Evolutionary conservation across 768 basidiomycete species (phyloP).

Genomic region (Tephrocybe sp.): DNA sequence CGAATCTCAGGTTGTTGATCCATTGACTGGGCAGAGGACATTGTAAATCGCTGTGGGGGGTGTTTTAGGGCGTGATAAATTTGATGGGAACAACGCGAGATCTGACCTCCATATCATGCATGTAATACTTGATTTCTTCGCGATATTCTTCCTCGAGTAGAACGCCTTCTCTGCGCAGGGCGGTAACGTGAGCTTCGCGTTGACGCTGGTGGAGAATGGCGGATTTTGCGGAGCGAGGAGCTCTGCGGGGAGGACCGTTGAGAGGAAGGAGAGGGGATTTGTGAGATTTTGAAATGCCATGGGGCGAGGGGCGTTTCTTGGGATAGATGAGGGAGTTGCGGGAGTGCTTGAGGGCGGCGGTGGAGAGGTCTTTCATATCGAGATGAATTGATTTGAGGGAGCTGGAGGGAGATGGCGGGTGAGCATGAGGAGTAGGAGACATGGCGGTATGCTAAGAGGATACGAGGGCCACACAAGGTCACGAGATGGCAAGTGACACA

Average conservation of each 20-base stretch:
- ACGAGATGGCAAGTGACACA: slow-evolving; percentile 19
- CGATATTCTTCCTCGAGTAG: slow-evolving; percentile 94
- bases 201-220: slow-evolving; percentile 62
- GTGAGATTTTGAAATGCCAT: slow-evolving; percentile 70
- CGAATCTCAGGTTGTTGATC: slow-evolving; percentile 98
- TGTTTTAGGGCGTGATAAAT: slow-evolving; percentile 17
- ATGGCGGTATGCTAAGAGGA: neutral
- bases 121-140: slow-evolving; percentile 89
- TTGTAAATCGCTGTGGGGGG: slow-evolving; percentile 57
- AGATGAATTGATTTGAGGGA: slow-evolving; percentile 39
- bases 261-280: slow-evolving; percentile 54
- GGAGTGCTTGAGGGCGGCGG: slow-evolving; percentile 54
- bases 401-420: slow-evolving; percentile 28
- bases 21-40: slow-evolving; percentile 94
- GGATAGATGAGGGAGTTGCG: slow-evolving; percentile 69
- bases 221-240: slow-evolving; percentile 65
- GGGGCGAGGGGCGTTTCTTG: slow-evolving; percentile 82
- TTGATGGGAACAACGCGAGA: neutral
- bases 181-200: slow-evolving; percentile 65
- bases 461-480: slow-evolving; percentile 1
- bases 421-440: slow-evolving; percentile 19
- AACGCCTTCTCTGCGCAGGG: slow-evolving; percentile 67
- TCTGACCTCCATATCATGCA: slow-evolving; percentile 98
- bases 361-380: slow-evolving; percentile 79
- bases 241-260: slow-evolving; percentile 51